These are phyloP conservation scores for Aspergillus hancockii DNA, from an alignment of 495 filamentous ascomycete genomes.

Conservation along the genomic window DNA sequence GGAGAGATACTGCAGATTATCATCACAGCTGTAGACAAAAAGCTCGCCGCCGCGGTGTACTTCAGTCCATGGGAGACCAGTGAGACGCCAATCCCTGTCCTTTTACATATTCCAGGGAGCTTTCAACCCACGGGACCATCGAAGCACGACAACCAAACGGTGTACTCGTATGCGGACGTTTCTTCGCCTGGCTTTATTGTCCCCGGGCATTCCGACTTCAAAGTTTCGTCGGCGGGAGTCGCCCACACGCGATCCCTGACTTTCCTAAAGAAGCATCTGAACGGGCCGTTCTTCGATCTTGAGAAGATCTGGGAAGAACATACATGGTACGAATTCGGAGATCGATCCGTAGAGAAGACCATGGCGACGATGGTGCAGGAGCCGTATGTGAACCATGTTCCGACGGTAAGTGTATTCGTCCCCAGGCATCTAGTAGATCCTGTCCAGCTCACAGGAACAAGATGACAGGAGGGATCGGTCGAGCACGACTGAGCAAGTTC, in stretches of 20 bases:
- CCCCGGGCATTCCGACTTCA: conserved; percentile 35
- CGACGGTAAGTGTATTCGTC: conserved; percentile 39
- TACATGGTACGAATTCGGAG: conserved; percentile 40
- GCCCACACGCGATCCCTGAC: conserved; percentile 36
- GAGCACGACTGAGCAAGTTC: conserved; percentile 61
- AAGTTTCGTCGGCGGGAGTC: conserved; percentile 29
- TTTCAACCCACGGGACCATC: background rate
- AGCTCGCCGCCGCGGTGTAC: conserved; percentile 18
- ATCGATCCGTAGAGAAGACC: conserved; percentile 42
- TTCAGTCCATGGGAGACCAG: conserved; percentile 22
- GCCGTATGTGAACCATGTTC: conserved; percentile 62
- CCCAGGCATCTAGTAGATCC: conserved; percentile 32
- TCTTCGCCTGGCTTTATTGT: conserved; percentile 29
- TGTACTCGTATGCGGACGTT: conserved; percentile 28
- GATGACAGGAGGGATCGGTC: conserved; percentile 73
- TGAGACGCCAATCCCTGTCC: conserved; percentile 6
- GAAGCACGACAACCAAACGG: conserved; percentile 3
- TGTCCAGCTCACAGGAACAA: conserved; percentile 8
- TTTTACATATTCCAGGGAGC: conserved; percentile 16
- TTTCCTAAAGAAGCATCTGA: conserved; percentile 35
- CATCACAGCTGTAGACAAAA: background rate
- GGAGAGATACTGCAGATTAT: conserved; percentile 11
- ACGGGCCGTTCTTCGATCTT: conserved; percentile 54
- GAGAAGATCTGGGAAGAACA: conserved; percentile 64
- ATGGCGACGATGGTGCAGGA: conserved; percentile 59